Percentiles rank a stretch among this genome's conserved stretches.
Conservation (phyloP, 116 monocot genomes). For the Zostera marina region DNA sequence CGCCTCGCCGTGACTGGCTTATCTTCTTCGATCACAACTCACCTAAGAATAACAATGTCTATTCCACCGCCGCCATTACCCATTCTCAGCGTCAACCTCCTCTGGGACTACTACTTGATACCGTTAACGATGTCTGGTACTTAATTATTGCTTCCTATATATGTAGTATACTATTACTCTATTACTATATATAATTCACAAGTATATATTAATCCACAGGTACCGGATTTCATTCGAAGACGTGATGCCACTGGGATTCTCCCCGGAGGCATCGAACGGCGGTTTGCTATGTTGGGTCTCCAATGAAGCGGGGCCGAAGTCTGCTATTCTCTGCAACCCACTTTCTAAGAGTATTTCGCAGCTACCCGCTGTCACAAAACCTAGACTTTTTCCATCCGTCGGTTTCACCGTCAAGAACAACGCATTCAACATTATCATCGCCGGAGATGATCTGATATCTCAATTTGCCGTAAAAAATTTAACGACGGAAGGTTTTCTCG, state of each 20-base stretch:
- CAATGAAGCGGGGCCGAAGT: conserved; percentile 37
- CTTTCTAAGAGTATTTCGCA: conserved; percentile 25
- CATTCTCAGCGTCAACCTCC: conserved; percentile 7
- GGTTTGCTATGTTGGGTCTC: conserved; percentile 60
- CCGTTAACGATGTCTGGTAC: conserved; percentile 21
- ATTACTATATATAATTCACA: neutral
- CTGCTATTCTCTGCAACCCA: conserved; percentile 51
- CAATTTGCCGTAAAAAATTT: conserved; percentile 93
- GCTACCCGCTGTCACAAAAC: conserved; percentile 28
- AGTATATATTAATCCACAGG: neutral
- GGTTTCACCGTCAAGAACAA: conserved; percentile 36
- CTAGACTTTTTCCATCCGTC: conserved; percentile 53
- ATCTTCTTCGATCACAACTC: conserved; percentile 40
- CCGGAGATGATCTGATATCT: conserved; percentile 85
- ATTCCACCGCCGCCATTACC: conserved; percentile 6
- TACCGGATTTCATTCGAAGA: conserved; percentile 24
- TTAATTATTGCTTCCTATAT: neutral
- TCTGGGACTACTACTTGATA: conserved; percentile 16
- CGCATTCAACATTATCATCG: conserved; percentile 45
- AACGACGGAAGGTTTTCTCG: conserved; percentile 52
- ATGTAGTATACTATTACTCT: neutral
- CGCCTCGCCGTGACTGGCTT: conserved; percentile 32
- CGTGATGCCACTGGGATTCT: conserved; percentile 30
- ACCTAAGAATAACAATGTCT: neutral
- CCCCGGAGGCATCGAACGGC: conserved; percentile 47